Conservation (phyloP, 2,329 filamentous ascomycete species). For the Whalleya microplaca region DNA sequence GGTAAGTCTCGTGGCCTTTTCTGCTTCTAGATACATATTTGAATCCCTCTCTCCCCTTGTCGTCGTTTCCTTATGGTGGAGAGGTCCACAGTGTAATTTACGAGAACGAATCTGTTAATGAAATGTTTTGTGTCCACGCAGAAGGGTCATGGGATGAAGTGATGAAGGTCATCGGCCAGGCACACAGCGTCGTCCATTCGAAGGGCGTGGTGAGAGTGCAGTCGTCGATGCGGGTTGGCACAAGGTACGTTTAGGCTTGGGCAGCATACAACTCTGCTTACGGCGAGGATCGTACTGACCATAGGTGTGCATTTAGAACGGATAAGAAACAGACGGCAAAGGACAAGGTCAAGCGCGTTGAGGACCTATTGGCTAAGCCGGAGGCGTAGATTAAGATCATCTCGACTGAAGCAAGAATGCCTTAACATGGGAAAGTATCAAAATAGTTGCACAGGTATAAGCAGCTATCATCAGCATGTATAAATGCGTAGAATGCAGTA, state of each 20-base stretch:
- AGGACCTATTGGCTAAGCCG: conserved; percentile 50
- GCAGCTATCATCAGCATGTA: not conserved
- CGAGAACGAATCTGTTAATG: not conserved
- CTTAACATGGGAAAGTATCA: not conserved
- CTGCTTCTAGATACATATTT: not conserved
- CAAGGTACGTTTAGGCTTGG: conserved; percentile 57
- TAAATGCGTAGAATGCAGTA: not conserved
- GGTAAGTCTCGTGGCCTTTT: conserved; percentile 58
- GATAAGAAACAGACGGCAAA: conserved; percentile 83
- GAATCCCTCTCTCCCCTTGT: not conserved
- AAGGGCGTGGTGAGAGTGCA: conserved; percentile 83
- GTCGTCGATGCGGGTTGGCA: conserved; percentile 84
- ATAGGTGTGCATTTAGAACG: conserved; percentile 56
- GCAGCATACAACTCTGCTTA: not conserved
- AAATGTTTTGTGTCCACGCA: conserved; percentile 45
- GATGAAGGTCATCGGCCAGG: conserved; percentile 83
- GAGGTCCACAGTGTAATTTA: no score
- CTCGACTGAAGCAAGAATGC: not conserved
- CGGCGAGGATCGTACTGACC: not conserved
- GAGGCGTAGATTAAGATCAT: conserved; percentile 4
- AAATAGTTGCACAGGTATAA: not conserved
- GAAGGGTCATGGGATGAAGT: conserved; percentile 92
- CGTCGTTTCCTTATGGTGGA: not conserved
- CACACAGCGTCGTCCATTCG: conserved; percentile 76
- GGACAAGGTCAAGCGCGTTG: conserved; percentile 73